These are phyloP conservation scores for Centaurea solstitialis DNA, from an alignment of 129 eudicot genomes.

Conservation along the genomic window DNA sequence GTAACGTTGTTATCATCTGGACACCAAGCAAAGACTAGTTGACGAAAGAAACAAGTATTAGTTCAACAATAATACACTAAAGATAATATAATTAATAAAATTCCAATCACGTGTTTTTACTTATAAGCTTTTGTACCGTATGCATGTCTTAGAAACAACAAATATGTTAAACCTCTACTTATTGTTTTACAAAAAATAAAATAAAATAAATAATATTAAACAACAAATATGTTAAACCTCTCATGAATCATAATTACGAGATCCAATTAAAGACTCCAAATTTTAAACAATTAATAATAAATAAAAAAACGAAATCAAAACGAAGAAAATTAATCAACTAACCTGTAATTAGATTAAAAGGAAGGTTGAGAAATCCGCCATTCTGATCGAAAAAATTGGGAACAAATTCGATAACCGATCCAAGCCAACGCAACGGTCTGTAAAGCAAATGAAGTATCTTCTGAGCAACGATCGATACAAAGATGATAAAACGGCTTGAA, in stretches of 20 bases:
- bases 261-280: neutral
- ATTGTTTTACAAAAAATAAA: too few species aligned
- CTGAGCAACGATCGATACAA: slow-evolving; percentile 41
- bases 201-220: too few species aligned
- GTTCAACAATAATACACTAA: too few species aligned
- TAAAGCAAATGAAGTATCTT: slow-evolving; percentile 27
- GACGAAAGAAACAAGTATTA: too few species aligned
- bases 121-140: too few species aligned
- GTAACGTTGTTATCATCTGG: too few species aligned
- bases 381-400: slow-evolving; percentile 45
- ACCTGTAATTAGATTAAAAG: slow-evolving; percentile 36
- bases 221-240: neutral
- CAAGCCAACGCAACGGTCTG: slow-evolving; percentile 40
- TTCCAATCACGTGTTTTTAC: too few species aligned
- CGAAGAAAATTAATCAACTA: neutral
- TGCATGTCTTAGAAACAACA: neutral
- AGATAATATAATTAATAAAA: too few species aligned
- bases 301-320: neutral
- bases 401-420: slow-evolving; percentile 44
- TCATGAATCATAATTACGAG: neutral
- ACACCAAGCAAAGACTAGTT: too few species aligned
- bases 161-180: too few species aligned
- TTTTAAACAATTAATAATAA: neutral
- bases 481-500: slow-evolving; percentile 36
- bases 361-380: slow-evolving; percentile 31